These are phyloP conservation scores for Suillus subalutaceus DNA, from an alignment of 768 basidiomycete genomes.

Conservation along the genomic window DNA sequence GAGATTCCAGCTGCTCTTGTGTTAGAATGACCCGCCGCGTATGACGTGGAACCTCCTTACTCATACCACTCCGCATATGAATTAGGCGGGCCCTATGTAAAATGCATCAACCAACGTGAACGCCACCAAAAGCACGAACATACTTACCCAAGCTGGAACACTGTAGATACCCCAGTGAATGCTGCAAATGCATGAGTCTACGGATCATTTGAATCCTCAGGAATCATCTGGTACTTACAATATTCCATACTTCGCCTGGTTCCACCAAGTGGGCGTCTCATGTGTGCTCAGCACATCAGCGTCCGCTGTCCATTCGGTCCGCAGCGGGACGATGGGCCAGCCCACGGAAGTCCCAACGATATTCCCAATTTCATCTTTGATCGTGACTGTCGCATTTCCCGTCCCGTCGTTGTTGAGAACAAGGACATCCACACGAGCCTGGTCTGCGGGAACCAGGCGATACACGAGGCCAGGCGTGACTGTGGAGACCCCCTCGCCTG, in stretches of 20 bases:
- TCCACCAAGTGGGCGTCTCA: slow-evolving; percentile 61
- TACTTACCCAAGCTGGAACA: slow-evolving; percentile 44
- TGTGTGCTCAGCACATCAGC: slow-evolving; percentile 42
- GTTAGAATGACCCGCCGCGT: background rate
- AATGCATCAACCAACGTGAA: slow-evolving; percentile 7
- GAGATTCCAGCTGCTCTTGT: slow-evolving; percentile 38
- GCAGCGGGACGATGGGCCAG: slow-evolving; percentile 42
- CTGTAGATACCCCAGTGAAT: slow-evolving; percentile 56
- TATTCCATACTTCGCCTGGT: slow-evolving; percentile 56
- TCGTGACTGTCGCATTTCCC: slow-evolving; percentile 32
- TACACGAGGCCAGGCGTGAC: slow-evolving; percentile 42
- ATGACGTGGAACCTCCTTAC: slow-evolving; percentile 25
- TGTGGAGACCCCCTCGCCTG: slow-evolving; percentile 44
- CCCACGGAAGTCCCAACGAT: slow-evolving; percentile 38
- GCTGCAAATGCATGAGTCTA: slow-evolving; percentile 26
- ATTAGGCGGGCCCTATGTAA: slow-evolving; percentile 38
- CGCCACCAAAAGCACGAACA: slow-evolving; percentile 17
- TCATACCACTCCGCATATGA: slow-evolving; percentile 61
- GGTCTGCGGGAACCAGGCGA: slow-evolving; percentile 55
- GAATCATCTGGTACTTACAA: slow-evolving; percentile 43
- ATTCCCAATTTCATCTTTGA: slow-evolving; percentile 39
- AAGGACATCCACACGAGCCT: slow-evolving; percentile 50
- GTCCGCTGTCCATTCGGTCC: slow-evolving; percentile 44
- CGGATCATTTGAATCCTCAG: background rate
- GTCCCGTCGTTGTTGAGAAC: slow-evolving; percentile 37